Evolutionary conservation across 768 basidiomycete genomes (phyloP).

Genomic region (Coprinopsis strossmayeri): DNA sequence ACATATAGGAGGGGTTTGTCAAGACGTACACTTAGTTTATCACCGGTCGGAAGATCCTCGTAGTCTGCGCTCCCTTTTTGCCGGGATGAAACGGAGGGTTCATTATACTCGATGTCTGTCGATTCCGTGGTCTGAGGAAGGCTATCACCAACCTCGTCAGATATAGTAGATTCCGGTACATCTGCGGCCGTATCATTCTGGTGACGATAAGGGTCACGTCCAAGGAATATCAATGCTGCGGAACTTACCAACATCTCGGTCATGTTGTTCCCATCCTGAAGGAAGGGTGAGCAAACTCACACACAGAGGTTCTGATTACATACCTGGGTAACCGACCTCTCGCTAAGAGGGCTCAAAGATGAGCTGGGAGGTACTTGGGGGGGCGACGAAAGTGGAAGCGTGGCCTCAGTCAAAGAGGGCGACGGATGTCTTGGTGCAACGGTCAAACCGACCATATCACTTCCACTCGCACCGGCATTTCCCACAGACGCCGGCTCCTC

Average conservation of each 20-base stretch:
- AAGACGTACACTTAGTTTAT: not conserved
- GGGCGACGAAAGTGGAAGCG: conserved; percentile 14
- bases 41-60: not conserved
- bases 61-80: conserved; percentile 1
- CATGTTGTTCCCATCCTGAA: conserved; percentile 2
- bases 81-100: not conserved
- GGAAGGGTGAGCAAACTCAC: not conserved
- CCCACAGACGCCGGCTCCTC: not conserved
- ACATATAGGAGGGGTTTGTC: not conserved
- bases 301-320: conserved; percentile 6
- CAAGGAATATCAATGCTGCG: not conserved
- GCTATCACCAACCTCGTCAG: not conserved
- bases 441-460: not conserved
- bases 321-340: conserved; percentile 7
- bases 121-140: not conserved
- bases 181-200: not conserved
- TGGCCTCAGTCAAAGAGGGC: conserved; percentile 16
- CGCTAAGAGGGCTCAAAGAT: conserved; percentile 12
- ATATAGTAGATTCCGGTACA: not conserved
- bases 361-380: conserved; percentile 20
- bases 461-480: not conserved
- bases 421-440: conserved; percentile 11
- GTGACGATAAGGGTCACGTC: not conserved
- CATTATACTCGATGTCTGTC: not conserved
- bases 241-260: not conserved